Evolutionary conservation across 139 green algal species (phyloP), one percentile per base, ranked within the genome.

Genomic region (Marvania coccoides): DNA sequence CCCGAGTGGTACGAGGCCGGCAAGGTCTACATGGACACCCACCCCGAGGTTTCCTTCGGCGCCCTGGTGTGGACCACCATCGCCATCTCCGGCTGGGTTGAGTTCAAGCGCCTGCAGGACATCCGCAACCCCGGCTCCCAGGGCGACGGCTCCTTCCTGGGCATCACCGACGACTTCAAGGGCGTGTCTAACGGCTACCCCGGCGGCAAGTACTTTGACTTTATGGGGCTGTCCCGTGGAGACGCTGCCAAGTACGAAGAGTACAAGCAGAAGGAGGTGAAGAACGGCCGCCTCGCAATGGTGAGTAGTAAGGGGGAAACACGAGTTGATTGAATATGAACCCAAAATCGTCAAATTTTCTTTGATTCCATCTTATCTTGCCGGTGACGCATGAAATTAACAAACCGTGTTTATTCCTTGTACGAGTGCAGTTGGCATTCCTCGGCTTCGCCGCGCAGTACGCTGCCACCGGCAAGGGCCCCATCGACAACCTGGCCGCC

Each of bases 281-380:
- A 88, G 72, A 97, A 97, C 76, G 91, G 86, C 54, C 84, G 90
- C 67, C 76, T 96, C 23, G 88, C 88, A 42, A 91, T 95, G 88
- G 3, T 74, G 35, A 46, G 48, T 13, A 3, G 9, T 63, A 13
- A n/a, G 12, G 15, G 13, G 6, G 3, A 3, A 55, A 29, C 15
- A 53, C n/a, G 9, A 19, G 34, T 10, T 33, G 58, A 7, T 55
- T 63, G 14, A 31, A 14, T 2, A 29, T 29, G 5, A 8, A 24
- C 31, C 19, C n/a, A n/a, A n/a, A n/a, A n/a, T n/a, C n/a, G n/a
- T n/a, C n/a, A n/a, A n/a, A n/a, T 19, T 10, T 30, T n/a, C 26
- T n/a, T 12, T 1, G 8, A 37, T 42, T 29, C 2, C 2, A 7
- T 42, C 2, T 19, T 1, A 10, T 30, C 1, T 10, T 45, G 53